Conservation (phyloP, 225 moss, liverwort and hornwort species). For the Climacium dendroides region DNA sequence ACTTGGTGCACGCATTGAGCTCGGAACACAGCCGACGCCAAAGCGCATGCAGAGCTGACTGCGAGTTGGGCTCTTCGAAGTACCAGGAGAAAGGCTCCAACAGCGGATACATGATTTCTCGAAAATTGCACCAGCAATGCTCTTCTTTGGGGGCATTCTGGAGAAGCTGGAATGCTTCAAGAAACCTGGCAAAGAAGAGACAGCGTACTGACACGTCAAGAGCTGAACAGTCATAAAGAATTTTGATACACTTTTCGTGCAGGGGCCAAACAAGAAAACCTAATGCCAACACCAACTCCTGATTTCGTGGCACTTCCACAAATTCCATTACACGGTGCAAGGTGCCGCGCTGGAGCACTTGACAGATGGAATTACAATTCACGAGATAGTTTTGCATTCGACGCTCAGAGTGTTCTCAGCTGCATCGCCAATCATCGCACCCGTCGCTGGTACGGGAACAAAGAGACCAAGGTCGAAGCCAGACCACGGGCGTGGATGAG, state of each 20-base stretch:
- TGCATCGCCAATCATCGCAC: background rate
- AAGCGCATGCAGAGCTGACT: slow-evolving; percentile 51
- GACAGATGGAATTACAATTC: background rate
- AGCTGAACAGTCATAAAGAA: background rate
- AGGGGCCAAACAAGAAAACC: background rate
- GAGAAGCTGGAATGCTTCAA: slow-evolving; percentile 60
- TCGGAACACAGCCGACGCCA: slow-evolving; percentile 83
- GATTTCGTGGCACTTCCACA: background rate
- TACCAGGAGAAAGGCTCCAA: slow-evolving; percentile 78
- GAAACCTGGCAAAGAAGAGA: slow-evolving; percentile 29
- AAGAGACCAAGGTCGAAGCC: background rate
- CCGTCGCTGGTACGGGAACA: background rate
- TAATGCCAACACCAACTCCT: background rate
- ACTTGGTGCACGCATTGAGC: slow-evolving; percentile 67
- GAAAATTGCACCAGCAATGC: slow-evolving; percentile 90
- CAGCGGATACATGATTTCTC: slow-evolving; percentile 70
- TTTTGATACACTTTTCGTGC: background rate
- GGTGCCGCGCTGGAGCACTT: background rate
- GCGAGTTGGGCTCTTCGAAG: slow-evolving; percentile 25
- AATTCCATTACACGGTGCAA: background rate
- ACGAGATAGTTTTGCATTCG: background rate
- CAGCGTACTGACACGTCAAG: background rate
- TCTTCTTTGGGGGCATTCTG: slow-evolving; percentile 52
- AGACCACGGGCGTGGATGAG: background rate
- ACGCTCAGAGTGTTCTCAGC: background rate